Base-by-base conservation (phyloP, 2,329 filamentous ascomycete genomes). In the Curvularia verruculosa region DNA sequence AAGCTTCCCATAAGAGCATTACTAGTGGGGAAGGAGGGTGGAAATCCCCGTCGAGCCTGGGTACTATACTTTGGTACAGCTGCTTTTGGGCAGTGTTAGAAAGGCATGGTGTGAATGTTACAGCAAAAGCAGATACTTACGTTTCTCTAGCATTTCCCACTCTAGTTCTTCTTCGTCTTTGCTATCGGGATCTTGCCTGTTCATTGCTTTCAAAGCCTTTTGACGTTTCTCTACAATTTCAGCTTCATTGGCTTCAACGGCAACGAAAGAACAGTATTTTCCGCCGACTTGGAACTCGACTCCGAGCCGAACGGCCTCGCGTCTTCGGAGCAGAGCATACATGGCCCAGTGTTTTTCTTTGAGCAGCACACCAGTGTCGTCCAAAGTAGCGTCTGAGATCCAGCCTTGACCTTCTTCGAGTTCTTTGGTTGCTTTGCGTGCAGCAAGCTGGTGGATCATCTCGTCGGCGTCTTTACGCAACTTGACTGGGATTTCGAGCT, bases 391-490 rank as follows among this genome's bases (percentile, higher is more conserved):
- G 2, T 45, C 37, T 1, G 49, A 53, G 1, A 57, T 39, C 54
- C 49, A 57, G 10, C 54, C 49, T 9, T 44, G 54, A 8, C 49
- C 54, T 15, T 57, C 54, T 39, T 57, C 54, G n/a, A 57, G 54
- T 24, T 57, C 49, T 24, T 57, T 37, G 5, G 23, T 49, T 37
- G 54, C 54, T 31, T 49, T 57, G 2, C 49, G 37, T 4, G 49
- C 54, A 5, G 54, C 54, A 6, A 57, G 24, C 29, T 57, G 54
- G 6, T 57, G 49, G 26, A 57, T 57, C 54, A 57, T 53, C 12
- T 53, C 37, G 15, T 57, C 54, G 6, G 43, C 15, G 5, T 56
- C 54, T 13, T 56, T 29, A 18, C 49, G 44, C 5, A 26, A 18
- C 21, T 56, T 28, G 2, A 56, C 44, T 0, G 54, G 49, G 2